Evolutionary conservation across 768 basidiomycete genomes (phyloP).

Genomic region (Collybiopsis confluens): DNA sequence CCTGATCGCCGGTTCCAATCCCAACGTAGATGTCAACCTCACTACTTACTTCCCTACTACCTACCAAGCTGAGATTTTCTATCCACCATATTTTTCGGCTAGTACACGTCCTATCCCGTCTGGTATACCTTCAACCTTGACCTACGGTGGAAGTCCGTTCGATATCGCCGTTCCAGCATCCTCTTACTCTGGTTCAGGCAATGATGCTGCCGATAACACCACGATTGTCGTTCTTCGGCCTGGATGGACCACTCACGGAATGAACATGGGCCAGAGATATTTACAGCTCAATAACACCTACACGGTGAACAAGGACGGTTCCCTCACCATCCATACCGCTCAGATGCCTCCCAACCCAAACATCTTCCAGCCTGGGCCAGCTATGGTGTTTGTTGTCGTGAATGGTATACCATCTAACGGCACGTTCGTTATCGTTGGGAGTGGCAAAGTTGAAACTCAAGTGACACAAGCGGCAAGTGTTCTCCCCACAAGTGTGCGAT

Average conservation of each 20-base stretch:
- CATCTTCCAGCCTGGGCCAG: conserved; percentile 87
- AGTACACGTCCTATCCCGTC: conserved; percentile 61
- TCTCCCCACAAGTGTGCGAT: conserved; percentile 49
- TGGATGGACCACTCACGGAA: conserved; percentile 81
- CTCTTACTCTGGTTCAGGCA: conserved; percentile 63
- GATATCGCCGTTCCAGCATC: conserved; percentile 64
- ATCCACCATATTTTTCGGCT: conserved; percentile 82
- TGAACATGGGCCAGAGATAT: conserved; percentile 85
- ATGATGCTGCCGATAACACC: conserved; percentile 69
- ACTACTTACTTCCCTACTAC: conserved; percentile 66
- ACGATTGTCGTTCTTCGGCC: conserved; percentile 77
- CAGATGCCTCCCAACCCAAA: conserved; percentile 84
- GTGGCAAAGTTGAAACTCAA: conserved; percentile 73
- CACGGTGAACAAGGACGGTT: conserved; percentile 73
- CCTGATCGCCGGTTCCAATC: conserved; percentile 89
- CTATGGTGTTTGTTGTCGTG: conserved; percentile 76
- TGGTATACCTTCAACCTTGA: conserved; percentile 67
- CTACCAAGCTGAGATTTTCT: conserved; percentile 85
- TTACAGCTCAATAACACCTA: conserved; percentile 84
- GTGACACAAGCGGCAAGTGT: conserved; percentile 36
- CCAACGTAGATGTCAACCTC: conserved; percentile 77
- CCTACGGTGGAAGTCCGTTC: conserved; percentile 82
- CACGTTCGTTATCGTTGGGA: conserved; percentile 72
- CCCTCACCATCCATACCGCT: conserved; percentile 72
- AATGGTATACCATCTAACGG: conserved; percentile 83